Evolutionary conservation across 83 land plant genomes (phyloP), one percentile per base, ranked within the genome.

Genomic region (Isoetes engelmannii): DNA sequence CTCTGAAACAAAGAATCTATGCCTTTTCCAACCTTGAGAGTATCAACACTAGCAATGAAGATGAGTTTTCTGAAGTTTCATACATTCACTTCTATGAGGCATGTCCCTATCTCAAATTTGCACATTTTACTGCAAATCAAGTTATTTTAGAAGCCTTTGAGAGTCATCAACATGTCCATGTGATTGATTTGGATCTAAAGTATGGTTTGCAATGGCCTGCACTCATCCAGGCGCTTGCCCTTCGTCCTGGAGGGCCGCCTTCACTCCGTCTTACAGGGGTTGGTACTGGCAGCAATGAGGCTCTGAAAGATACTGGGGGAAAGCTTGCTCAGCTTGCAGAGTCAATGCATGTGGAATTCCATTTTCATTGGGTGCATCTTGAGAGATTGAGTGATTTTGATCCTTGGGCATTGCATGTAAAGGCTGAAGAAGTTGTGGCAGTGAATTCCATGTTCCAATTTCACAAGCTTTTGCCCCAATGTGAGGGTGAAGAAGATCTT

Each of bases 101-200:
- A 20, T 86, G 86, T 49, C 97, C 97, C 1, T 88, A 86, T 57
- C 79, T 92, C 50, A 92, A 88, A 61, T 88, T 92, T 82, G 90
- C 97, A 0, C 97, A 92, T 68, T 88, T 92, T 81, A 92, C 93
- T 3, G 97, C 97, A 10, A 92, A 88, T 59, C 97, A 92, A 64
- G 97, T 92, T 7, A 88, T 92, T 60, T 80, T 92, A 49, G 93
- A 92, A 70, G 97, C 97, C 3, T 80, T 88, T 47, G 73, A 73
- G 6, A 81, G 82, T 18, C 75, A 79, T 7, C 77, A 65, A 13
- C 44, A 72, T 21, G 84, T 92, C 43, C 97, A 92, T 56, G 86
- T 92, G 44, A 83, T 92, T 28, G 97, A 92, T 69, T 81, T 86
- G 71, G 69, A 81, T 60, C 21, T 92, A 56, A 84, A 81, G 65